Base-by-base conservation (phyloP, 2,329 filamentous ascomycete species). In the Colletotrichum endophyticum region DNA sequence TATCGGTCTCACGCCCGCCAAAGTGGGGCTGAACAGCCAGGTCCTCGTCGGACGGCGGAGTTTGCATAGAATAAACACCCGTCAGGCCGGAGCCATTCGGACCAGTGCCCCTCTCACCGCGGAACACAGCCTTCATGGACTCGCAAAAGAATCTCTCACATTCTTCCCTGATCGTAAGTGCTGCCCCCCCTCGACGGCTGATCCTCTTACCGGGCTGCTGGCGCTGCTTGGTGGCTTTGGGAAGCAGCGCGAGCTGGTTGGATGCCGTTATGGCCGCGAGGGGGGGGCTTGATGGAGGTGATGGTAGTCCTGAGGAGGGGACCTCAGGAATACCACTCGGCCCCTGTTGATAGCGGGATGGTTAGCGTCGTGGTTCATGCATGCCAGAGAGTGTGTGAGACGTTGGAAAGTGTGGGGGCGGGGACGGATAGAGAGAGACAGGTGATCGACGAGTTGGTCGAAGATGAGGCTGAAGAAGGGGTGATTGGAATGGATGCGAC, bases 81-180 rank as follows among this genome's bases (percentile, higher is more conserved):
- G 94, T 93, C 91, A 94, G 94, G 92, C 94, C 92, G 92, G 95
- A 96, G 94, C 92, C 94, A 92, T 93, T 91, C 89, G 89, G 88
- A 86, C 88, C 91, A 90, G 89, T 86, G 88, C 93, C 93, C 94
- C 94, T 93, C 95, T 98, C 96, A 98, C 95, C 96, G 91, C 94
- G 95, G 93, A 98, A 98, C 90, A 95, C 94, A 89, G 93, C 89
- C 89, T 92, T 94, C 93, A 98, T 95, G 91, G 93, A 94, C 94
- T 96, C 95, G 89, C 96, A 98, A 92, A 98, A 98, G 94, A 98
- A 96, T 91, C 96, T 98, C 96, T 98, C 96, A 98, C 96, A 98
- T 95, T 98, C 96, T 96, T 94, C 96, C 95, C 94, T 96, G 91
- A 98, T 98, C 90, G 94, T 93, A 88, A 95, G 93, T 94, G 95